Conservation (phyloP, 2,329 filamentous ascomycete species). For the Aspergillus ochraceoroseus region DNA sequence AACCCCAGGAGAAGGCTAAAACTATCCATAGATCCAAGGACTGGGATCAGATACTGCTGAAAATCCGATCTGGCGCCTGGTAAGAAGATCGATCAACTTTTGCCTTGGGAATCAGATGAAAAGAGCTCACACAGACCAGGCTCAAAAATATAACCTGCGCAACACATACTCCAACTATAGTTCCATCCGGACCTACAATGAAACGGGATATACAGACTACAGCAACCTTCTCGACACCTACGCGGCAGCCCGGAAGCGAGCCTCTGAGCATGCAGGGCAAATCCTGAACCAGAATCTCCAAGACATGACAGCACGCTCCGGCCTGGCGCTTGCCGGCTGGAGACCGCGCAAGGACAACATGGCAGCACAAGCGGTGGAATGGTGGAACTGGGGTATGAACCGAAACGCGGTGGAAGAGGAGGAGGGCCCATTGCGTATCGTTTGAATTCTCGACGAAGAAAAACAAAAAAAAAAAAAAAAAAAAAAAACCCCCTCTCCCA, state of each 20-base stretch:
- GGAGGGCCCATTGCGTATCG: neutral
- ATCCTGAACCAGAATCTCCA: slow-evolving; percentile 58
- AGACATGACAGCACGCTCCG: slow-evolving; percentile 57
- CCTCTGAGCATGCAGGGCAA: slow-evolving; percentile 52
- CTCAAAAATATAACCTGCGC: slow-evolving; percentile 54
- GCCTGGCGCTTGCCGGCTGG: slow-evolving; percentile 58
- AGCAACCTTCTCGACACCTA: slow-evolving; percentile 49
- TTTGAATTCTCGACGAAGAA: too few relatives aligned
- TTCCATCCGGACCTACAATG: slow-evolving; percentile 57
- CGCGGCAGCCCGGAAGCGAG: slow-evolving; percentile 44
- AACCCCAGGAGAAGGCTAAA: neutral
- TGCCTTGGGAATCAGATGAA: too few relatives aligned
- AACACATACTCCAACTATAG: slow-evolving; percentile 57
- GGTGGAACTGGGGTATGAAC: slow-evolving; percentile 48
- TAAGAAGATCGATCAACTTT: neutral
- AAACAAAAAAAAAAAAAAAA: too few relatives aligned
- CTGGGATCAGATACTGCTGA: slow-evolving; percentile 31
- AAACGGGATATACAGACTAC: slow-evolving; percentile 53
- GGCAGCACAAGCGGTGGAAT: slow-evolving; percentile 57
- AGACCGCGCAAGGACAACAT: slow-evolving; percentile 52
- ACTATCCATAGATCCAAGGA: slow-evolving; percentile 40
- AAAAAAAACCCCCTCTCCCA: neutral
- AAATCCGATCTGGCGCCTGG: slow-evolving; percentile 56
- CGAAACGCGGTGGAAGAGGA: slow-evolving; percentile 2
- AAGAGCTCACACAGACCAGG: slow-evolving; percentile 21